These are phyloP conservation scores for Clavariopsis aquatica DNA, from an alignment of 495 filamentous ascomycete species.

Conservation along the genomic window DNA sequence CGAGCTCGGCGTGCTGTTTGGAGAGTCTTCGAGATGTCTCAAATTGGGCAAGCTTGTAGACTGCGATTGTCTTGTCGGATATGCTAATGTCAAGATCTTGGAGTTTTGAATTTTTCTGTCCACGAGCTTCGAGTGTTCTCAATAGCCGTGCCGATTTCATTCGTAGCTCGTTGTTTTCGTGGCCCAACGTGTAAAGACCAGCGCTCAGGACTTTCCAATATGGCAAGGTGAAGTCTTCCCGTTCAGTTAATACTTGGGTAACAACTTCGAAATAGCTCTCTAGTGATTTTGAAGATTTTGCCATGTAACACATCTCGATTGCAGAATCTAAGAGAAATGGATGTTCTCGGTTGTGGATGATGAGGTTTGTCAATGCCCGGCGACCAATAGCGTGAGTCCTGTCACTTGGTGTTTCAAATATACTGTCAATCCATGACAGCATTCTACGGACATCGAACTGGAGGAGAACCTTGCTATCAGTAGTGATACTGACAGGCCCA, in stretches of 20 bases:
- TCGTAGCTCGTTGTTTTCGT: conserved; percentile 81
- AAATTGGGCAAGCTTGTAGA: conserved; percentile 96
- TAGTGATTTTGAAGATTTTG: conserved; percentile 74
- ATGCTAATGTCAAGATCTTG: conserved; percentile 98
- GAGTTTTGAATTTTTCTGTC: conserved; percentile 81
- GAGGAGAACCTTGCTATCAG: conserved; percentile 76
- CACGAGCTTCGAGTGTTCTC: conserved; percentile 77
- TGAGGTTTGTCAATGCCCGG: conserved; percentile 84
- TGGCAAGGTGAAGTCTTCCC: conserved; percentile 72
- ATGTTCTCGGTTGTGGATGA: conserved; percentile 84
- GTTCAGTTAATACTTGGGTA: conserved; percentile 77
- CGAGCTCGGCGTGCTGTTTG: conserved; percentile 80
- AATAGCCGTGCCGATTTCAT: conserved; percentile 86
- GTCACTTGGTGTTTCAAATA: conserved; percentile 87
- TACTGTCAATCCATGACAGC: conserved; percentile 90
- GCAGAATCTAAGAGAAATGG: conserved; percentile 81
- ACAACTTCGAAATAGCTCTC: conserved; percentile 97
- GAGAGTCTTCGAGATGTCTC: conserved; percentile 91
- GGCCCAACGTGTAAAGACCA: conserved; percentile 86
- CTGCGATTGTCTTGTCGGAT: conserved; percentile 95
- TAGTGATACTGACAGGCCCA: conserved; percentile 84
- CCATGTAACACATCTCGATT: conserved; percentile 82
- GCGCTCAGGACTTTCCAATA: conserved; percentile 90
- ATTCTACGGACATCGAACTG: conserved; percentile 91
- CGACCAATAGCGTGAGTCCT: conserved; percentile 89